Base-by-base conservation (phyloP, 1,139 yeast genomes). In the Kodamaea sp. region DNA sequence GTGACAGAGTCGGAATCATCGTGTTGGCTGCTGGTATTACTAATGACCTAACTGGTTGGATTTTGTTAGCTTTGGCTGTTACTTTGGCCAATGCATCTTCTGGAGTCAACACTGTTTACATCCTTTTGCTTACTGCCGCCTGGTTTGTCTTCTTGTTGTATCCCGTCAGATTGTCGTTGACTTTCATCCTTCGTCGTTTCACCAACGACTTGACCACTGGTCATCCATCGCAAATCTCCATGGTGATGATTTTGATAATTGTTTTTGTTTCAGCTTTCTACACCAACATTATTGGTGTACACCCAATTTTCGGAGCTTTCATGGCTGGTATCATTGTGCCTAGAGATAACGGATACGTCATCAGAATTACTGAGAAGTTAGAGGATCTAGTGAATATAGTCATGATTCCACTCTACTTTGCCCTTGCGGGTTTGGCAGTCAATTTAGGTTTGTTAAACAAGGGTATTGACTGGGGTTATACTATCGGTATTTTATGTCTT, bases 21-120 rank as follows among this genome's bases (percentile, higher is more conserved):
- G 92, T 83, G 10, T 63, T 85, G 35, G 84, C 90, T 3, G 92
- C 94, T 2, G 95, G 94, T 32, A 83, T 84, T 38, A 73, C 80
- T 28, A 85, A 85, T 52, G 95, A 85, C 53, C 73, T 85, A 47
- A 57, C 82, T n/a, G 94, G 94, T 3, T 85, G 94, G 95, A 76
- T 84, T 38, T 62, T 85, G 35, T 70, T 85, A 43, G 94, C 94
- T 0, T 66, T 85, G 42, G 78, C 82, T 33, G 83, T 85, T 31
- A 83, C 90, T 10, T 66, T 85, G 42, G 89, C 90, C 7, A 84
- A 82, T 54, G 69, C 90, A 1, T 73, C 78, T n/a, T 71, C 76
- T 29, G 82, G 85, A 1, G 76, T 83, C 26, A 76, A 75, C 40
- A 81, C 89, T 0, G 76, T 83, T 4, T 85, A 83, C 56, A 82